Base-by-base conservation (phyloP, 306 rosid genomes). In the Castanospermum australe region DNA sequence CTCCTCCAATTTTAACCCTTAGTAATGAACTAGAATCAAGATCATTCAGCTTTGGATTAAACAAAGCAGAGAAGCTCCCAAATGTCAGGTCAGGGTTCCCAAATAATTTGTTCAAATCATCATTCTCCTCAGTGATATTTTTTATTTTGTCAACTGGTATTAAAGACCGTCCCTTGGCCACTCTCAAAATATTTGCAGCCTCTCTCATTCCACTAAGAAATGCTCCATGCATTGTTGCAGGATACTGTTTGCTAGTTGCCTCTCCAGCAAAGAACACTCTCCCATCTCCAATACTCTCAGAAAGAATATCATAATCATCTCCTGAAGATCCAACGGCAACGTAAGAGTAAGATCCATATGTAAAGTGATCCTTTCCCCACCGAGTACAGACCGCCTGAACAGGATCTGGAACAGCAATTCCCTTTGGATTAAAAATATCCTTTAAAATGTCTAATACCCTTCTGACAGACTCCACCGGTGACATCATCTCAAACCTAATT, bases 221-320 rank as follows among this genome's bases (percentile, higher is more conserved):
- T 41, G 97, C 98, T 61, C 98, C 97, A 1, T 93, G 98, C 98
- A 93, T 93, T 50, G 97, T 93, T 1, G 98, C 98, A 8, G 98
- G 98, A 84, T 91, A 93, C 81, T 86, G 98, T 69, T 87, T 93
- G 82, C 88, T 86, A 47, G 98, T 93, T 1, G 98, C 98, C 83
- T 93, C 97, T 75, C 98, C 98, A 0, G 97, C 98, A 77, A 93
- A 93, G 87, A 93, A 93, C 75, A 93, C 86, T 47, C 95, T 86
- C 47, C 93, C 93, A 71, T 89, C 93, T 38, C 92, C 98, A 67
- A 88, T 64, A 78, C 87, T 86, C 85, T 93, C 97, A 2, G 95
- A 83, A 56, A 93, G 97, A 78, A 90, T 81, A 82, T 91, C 98
- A 42, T 93, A 93, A 73, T 93, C 98, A 52, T 93, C 98, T 12